phyloP scores from a whole-genome alignment of 208 protist genomes.

The Leishmania guyanensis region DNA sequence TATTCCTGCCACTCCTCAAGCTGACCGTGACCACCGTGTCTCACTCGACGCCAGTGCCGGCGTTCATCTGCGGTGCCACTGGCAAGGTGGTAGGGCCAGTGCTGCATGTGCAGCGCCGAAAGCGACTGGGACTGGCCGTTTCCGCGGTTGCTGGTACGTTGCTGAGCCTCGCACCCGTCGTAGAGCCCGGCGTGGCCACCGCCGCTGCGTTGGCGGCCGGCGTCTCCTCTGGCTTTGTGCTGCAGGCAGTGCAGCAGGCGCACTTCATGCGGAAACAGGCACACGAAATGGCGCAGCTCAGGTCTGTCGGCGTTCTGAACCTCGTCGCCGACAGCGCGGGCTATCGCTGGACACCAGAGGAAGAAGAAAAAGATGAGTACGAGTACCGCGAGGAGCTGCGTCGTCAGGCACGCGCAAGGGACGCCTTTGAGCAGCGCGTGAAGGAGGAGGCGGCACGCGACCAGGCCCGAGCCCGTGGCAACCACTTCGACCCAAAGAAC shows the following conservation, averaged over 20 bases:
- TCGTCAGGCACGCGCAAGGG: constrained; percentile 58
- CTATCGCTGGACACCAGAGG: constrained; percentile 83
- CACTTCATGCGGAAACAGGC: constrained; percentile 57
- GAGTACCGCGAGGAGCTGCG: constrained; percentile 91
- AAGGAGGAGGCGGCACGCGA: constrained; percentile 84
- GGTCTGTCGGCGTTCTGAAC: constrained; percentile 75
- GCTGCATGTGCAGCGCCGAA: constrained; percentile 46
- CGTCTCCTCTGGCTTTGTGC: constrained; percentile 34
- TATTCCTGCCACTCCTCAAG: constrained; percentile 85
- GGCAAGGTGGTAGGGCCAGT: constrained; percentile 83
- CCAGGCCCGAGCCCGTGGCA: constrained; percentile 45
- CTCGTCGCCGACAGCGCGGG: constrained; percentile 76
- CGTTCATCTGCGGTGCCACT: constrained; percentile 88
- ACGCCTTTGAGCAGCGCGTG: constrained; percentile 81
- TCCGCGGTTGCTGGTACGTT: constrained; percentile 40
- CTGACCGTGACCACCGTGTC: constrained; percentile 70
- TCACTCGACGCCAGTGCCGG: constrained; percentile 44
- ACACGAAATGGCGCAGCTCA: constrained; percentile 66
- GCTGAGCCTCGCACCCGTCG: constrained; percentile 47
- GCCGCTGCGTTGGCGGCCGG: constrained; percentile 59
- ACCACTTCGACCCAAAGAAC: constrained; percentile 66
- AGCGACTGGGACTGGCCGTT: constrained; percentile 32
- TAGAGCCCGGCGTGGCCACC: constrained; percentile 68
- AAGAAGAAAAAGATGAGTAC: constrained; percentile 87
- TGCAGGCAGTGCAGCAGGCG: constrained; percentile 30